Base-by-base conservation (phyloP, 2,329 filamentous ascomycete genomes). In the Xylaria sp. region DNA sequence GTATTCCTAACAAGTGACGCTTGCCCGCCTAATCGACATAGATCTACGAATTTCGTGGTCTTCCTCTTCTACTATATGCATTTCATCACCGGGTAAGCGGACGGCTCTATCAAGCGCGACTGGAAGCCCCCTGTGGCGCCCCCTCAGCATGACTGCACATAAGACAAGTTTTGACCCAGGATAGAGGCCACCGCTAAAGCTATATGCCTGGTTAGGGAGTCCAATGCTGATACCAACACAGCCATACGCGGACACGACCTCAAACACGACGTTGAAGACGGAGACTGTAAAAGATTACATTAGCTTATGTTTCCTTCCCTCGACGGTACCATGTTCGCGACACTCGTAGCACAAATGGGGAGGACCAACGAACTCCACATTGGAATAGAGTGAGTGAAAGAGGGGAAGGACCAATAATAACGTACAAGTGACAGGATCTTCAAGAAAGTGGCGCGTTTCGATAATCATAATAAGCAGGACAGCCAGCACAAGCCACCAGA, bases 401-500 rank as follows among this genome's bases (percentile, higher is more conserved):
- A 30, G 34, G 12, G 8, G 6, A 39, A 21, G 34, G 9, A 17
- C 17, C 11, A 27, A 48, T 39, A 14, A 36, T 4, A 34, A 67
- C 69, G 11, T 64, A 71, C 69, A 88, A 42, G 75, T 84, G n/a
- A 81, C 78, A 0, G 86, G 86, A 64, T 89, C 83, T 19, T 78
- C 75, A 1, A 83, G 77, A 67, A 88, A 88, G 64, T 87, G 83
- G 9, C 80, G 78, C 0, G 85, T 85, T 75, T 90, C 88, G 56
- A 88, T 86, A 64, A 86, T 85, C 32, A 84, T 82, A 67, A 91
- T 89, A 30, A 88, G 79, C n/a, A 90, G 81, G 4, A 89, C 83
- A 0, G 87, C 87, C 0, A 90, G 76, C 1, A 87, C 84, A 14
- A 91, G 83, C 82, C 85, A 89, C 89, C 88, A 91, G 11, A 90